Conservation (phyloP, 2,329 filamentous ascomycete genomes). For the Xylariomycetidae sp. region DNA sequence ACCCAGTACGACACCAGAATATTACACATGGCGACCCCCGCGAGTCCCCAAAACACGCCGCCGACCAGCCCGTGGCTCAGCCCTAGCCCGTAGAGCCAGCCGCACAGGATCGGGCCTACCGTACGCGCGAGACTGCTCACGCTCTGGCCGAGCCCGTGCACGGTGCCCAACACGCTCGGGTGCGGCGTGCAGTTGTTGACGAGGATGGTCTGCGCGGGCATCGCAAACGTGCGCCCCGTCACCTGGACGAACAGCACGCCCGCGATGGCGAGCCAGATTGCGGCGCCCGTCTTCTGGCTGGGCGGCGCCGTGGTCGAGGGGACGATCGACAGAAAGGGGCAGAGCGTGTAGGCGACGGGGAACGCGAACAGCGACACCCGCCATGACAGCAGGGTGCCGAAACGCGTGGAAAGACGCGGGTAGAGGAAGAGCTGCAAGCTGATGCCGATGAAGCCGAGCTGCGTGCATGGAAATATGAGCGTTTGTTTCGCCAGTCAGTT, state of each 20-base stretch:
- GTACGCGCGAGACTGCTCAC: slow-evolving; percentile 55
- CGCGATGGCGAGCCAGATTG: slow-evolving; percentile 62
- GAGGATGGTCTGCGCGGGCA: slow-evolving; percentile 42
- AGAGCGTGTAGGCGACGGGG: slow-evolving; percentile 62
- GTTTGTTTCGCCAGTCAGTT: too few relatives aligned
- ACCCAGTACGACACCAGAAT: slow-evolving; percentile 50
- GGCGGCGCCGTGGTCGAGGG: slow-evolving; percentile 46
- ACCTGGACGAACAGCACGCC: slow-evolving; percentile 61
- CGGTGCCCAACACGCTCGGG: slow-evolving; percentile 40
- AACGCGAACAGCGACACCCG: slow-evolving; percentile 66
- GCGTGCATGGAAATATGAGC: too few relatives aligned
- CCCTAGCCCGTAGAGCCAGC: slow-evolving; percentile 56
- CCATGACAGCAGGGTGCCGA: slow-evolving; percentile 67
- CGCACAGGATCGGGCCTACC: slow-evolving; percentile 56
- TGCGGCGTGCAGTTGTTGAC: slow-evolving; percentile 46
- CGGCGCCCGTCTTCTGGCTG: slow-evolving; percentile 45
- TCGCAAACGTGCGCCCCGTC: slow-evolving; percentile 59
- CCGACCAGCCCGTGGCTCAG: slow-evolving; percentile 54
- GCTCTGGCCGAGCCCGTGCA: slow-evolving; percentile 52
- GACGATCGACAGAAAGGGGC: slow-evolving; percentile 67
- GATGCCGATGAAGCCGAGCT: slow-evolving; percentile 72
- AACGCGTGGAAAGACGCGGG: slow-evolving; percentile 58
- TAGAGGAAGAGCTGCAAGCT: slow-evolving; percentile 68
- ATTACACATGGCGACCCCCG: slow-evolving; percentile 43
- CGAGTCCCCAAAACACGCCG: slow-evolving; percentile 53